Percentiles rank a stretch among this genome's conserved stretches.
Conservation (phyloP, 1,139 yeast species). For the Eremothecium cymbalariae region DNA sequence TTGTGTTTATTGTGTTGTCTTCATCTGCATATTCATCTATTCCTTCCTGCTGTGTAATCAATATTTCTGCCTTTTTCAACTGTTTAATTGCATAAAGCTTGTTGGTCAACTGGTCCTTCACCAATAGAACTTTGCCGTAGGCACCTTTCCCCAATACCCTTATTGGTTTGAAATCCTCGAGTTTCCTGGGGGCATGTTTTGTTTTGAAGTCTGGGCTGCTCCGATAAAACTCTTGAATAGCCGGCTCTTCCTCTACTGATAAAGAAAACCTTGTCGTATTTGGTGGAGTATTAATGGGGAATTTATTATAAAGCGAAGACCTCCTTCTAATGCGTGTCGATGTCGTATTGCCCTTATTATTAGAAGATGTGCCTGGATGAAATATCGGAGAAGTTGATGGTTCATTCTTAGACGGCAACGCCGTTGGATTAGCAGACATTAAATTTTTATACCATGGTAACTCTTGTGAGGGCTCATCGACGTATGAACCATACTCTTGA, state of each 20-base stretch:
- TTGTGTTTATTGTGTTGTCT: constrained; percentile 10
- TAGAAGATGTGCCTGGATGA: constrained; percentile 7
- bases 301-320: constrained; percentile 28
- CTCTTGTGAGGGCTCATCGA: not conserved
- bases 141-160: constrained; percentile 88
- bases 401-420: too few species aligned
- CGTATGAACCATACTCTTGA: not conserved
- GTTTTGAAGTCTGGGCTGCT: constrained; percentile 10
- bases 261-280: constrained; percentile 25
- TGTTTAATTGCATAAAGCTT: constrained; percentile 84
- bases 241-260: constrained; percentile 10
- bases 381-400: constrained; percentile 1
- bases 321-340: constrained; percentile 19
- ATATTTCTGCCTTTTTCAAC: constrained; percentile 67
- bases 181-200: constrained; percentile 25
- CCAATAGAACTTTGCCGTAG: constrained; percentile 80
- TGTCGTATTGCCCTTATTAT: not conserved
- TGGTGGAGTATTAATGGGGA: constrained; percentile 25
- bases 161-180: constrained; percentile 63
- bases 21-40: constrained; percentile 24
- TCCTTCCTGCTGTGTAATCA: constrained; percentile 34
- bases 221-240: constrained; percentile 7
- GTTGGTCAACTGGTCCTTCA: constrained; percentile 57
- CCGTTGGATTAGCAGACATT: constrained; percentile 11
- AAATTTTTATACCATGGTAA: constrained; percentile 14